These are phyloP conservation scores for Thuidium tamariscinum DNA, from an alignment of 225 moss, liverwort and hornwort genomes.

Conservation along the genomic window DNA sequence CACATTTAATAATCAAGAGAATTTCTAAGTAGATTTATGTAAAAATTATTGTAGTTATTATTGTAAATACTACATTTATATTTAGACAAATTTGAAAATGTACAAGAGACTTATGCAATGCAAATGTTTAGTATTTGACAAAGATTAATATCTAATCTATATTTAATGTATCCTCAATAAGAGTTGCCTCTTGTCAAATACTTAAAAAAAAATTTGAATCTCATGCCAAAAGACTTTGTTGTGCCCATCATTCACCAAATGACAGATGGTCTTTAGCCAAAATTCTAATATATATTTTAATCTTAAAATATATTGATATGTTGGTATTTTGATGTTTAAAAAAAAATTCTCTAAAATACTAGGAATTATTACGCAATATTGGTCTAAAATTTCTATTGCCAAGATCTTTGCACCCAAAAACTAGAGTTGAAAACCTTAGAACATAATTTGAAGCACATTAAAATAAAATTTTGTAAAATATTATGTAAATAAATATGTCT, in stretches of 20 bases:
- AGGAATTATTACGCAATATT: not conserved
- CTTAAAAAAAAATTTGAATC: not conserved
- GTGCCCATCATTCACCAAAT: not conserved
- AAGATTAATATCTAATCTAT: no score
- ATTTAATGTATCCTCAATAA: accelerated
- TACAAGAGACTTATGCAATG: no score
- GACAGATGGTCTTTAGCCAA: not conserved
- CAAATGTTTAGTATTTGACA: no score
- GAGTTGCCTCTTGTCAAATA: no score
- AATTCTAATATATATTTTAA: not conserved
- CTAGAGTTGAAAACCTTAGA: accelerated
- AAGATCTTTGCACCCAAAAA: not conserved
- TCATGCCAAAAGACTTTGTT: not conserved
- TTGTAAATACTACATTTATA: not conserved
- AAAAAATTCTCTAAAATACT: not conserved
- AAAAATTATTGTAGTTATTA: not conserved
- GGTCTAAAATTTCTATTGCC: accelerated
- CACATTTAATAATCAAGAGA: no score
- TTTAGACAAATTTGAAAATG: no score
- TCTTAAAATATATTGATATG: not conserved
- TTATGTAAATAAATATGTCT: accelerated
- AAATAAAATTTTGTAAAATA: accelerated
- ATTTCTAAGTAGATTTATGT: not conserved
- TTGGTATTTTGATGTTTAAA: not conserved
- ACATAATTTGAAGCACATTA: accelerated